Evolutionary conservation across 257 asterid genomes (phyloP).

Genomic region (Thymus mandschuricus): DNA sequence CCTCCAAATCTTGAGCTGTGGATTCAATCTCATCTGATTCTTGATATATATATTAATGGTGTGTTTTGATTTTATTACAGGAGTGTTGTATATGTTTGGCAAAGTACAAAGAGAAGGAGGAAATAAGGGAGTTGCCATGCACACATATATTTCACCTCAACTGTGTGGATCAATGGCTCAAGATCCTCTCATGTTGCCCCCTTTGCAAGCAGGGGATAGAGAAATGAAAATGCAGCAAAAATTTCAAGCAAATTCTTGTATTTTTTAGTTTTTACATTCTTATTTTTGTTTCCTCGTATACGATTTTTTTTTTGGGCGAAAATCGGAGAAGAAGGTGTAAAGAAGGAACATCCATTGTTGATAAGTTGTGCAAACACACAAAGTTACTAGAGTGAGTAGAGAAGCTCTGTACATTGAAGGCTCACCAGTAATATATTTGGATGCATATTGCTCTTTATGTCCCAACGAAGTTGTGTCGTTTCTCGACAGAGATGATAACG

Average conservation of each 20-base stretch:
- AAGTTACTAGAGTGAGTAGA: slow-evolving; percentile 41
- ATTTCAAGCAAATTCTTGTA: too few species aligned
- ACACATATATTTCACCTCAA: slow-evolving; percentile 76
- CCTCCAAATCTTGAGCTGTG: not conserved
- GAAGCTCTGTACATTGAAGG: slow-evolving; percentile 39
- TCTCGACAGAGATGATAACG: not conserved
- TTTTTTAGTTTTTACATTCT: too few species aligned
- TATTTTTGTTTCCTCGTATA: not conserved
- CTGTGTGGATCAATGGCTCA: slow-evolving; percentile 98
- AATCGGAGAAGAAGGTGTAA: slow-evolving; percentile 13
- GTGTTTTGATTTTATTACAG: slow-evolving; percentile 41
- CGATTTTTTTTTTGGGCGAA: not conserved
- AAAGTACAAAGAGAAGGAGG: slow-evolving; percentile 81
- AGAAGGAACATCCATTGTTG: too few species aligned
- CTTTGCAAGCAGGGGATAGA: slow-evolving; percentile 47
- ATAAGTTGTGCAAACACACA: not conserved
- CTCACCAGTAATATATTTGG: slow-evolving; percentile 35
- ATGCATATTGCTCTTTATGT: too few species aligned
- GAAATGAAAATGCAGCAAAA: slow-evolving; percentile 1
- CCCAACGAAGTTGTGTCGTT: too few species aligned
- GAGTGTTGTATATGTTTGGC: slow-evolving; percentile 93
- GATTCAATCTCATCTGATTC: not conserved
- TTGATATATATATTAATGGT: too few species aligned
- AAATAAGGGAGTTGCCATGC: slow-evolving; percentile 81
- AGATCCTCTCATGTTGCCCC: slow-evolving; percentile 77